These are phyloP conservation scores for Carex arenaria DNA, from an alignment of 202 grass and related monocot genomes.

Conservation along the genomic window DNA sequence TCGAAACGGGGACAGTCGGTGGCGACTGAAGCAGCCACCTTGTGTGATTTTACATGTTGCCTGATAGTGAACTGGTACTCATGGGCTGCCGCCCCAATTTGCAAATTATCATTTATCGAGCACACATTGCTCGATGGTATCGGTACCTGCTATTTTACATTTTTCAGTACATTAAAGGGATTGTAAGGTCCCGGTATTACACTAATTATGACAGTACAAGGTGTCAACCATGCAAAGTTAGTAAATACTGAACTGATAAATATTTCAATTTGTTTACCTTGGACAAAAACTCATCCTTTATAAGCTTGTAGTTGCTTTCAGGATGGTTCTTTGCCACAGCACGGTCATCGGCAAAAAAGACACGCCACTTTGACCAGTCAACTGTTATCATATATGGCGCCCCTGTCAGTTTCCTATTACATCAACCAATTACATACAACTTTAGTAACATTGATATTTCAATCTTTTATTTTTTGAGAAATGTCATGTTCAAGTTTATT, in stretches of 20 bases:
- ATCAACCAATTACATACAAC: neutral
- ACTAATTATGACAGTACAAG: neutral
- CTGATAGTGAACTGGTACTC: conserved; percentile 55
- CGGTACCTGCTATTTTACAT: conserved; percentile 26
- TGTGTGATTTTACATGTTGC: conserved; percentile 44
- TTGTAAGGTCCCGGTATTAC: neutral
- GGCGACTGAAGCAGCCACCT: conserved; percentile 34
- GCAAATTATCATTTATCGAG: conserved; percentile 55
- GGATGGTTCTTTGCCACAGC: conserved; percentile 77
- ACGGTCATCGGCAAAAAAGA: conserved; percentile 90
- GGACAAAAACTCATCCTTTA: conserved; percentile 69
- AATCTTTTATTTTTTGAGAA: neutral
- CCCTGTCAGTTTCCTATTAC: conserved; percentile 62
- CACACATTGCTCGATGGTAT: conserved; percentile 42
- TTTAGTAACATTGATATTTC: neutral
- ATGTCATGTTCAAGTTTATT: neutral
- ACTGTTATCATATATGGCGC: conserved; percentile 57
- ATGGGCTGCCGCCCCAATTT: conserved; percentile 34
- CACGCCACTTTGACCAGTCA: conserved; percentile 76
- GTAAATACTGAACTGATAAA: neutral
- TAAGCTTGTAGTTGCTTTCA: conserved; percentile 95
- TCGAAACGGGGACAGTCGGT: conserved; percentile 56
- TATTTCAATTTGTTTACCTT: conserved; percentile 35
- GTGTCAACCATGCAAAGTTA: neutral
- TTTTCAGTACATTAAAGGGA: neutral